Evolutionary conservation across 306 rosid species (phyloP).

Genomic region (Cicer arietinum): DNA sequence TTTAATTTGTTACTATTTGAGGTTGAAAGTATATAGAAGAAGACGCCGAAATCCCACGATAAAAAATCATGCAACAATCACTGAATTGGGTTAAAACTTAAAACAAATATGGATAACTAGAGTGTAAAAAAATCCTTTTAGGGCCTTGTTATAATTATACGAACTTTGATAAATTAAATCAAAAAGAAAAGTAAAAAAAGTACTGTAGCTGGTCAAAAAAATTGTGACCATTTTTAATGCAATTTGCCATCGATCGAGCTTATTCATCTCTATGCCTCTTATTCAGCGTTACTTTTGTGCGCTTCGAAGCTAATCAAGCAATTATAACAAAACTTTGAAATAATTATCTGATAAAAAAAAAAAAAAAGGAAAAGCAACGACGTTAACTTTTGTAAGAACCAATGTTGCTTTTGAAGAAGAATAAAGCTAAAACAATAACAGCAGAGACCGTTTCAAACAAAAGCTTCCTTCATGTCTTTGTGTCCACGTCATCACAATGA

Average conservation of each 20-base stretch:
- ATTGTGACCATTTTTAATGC: too few species aligned
- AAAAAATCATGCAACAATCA: constrained; percentile 60
- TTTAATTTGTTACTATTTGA: constrained; percentile 36
- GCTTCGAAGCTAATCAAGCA: constrained; percentile 31
- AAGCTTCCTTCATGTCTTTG: constrained; percentile 49
- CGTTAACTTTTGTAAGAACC: constrained; percentile 62
- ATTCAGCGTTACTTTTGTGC: not conserved
- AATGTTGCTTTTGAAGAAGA: constrained; percentile 55
- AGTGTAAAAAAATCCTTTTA: too few species aligned
- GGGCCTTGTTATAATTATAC: too few species aligned
- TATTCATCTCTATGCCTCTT: not conserved
- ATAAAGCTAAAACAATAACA: constrained; percentile 59
- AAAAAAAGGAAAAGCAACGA: constrained; percentile 46
- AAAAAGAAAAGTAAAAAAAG: too few species aligned
- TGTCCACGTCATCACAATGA: constrained; percentile 40
- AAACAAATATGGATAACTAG: too few species aligned
- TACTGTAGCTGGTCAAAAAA: too few species aligned
- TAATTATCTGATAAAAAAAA: constrained; percentile 7
- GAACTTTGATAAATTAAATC: too few species aligned
- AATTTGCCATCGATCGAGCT: not conserved
- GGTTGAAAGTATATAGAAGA: constrained; percentile 42
- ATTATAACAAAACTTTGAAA: not conserved
- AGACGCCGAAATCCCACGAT: constrained; percentile 62
- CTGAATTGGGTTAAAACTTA: too few species aligned
- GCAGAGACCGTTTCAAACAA: constrained; percentile 45